These are phyloP conservation scores for Cercospora nicotianae DNA, from an alignment of 2,329 filamentous ascomycete species.

Conservation along the genomic window DNA sequence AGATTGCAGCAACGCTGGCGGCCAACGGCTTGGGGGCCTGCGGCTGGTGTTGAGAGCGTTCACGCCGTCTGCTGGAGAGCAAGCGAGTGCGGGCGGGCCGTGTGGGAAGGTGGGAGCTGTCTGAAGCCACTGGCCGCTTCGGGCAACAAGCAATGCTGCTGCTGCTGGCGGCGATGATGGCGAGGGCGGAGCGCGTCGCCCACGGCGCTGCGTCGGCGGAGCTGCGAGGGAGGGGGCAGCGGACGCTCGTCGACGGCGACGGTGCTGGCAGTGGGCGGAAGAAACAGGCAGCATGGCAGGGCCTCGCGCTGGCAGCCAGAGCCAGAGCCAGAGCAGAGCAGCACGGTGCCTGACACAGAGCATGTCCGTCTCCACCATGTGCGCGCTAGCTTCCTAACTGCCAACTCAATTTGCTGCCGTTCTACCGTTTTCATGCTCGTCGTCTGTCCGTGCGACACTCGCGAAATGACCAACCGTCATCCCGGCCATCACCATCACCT, in stretches of 20 bases:
- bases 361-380: background rate
- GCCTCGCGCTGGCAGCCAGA: background rate
- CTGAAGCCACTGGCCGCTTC: background rate
- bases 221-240: background rate
- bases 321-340: background rate
- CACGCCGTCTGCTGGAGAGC: constrained; percentile 2
- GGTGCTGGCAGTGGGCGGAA: background rate
- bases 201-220: background rate
- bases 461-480: background rate
- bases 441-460: background rate
- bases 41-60: constrained; percentile 1
- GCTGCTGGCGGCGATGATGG: background rate
- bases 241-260: background rate
- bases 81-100: constrained; percentile 3
- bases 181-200: background rate
- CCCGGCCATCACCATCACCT: background rate
- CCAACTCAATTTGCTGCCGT: constrained; percentile 6
- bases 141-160: background rate
- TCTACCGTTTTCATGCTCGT: background rate
- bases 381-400: background rate
- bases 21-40: constrained; percentile 15
- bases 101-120: constrained; percentile 2
- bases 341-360: background rate
- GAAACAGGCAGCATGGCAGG: background rate
- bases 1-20: constrained; percentile 18